Evolutionary conservation across 2,329 filamentous ascomycete species (phyloP), one percentile per base, ranked within the genome.

Genomic region (Massarina eburnea): DNA sequence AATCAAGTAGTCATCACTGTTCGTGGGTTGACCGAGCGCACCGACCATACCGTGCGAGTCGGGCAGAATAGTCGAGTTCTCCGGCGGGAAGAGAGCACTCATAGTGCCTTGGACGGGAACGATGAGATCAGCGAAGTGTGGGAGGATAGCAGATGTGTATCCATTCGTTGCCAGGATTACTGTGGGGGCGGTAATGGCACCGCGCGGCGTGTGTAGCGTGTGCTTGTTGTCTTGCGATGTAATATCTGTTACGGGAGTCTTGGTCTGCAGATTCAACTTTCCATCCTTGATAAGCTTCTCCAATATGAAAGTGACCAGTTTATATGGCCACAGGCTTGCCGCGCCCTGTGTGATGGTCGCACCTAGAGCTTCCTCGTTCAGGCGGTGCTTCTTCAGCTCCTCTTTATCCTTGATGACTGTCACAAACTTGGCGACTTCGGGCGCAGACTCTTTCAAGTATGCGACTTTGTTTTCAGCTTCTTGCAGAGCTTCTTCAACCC

Each of bases 101-200:
- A 91, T 83, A 61, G 91, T 84, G 1, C 88, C 90, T 19, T 88
- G 77, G 2, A 88, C 84, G 0, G 91, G 91, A 2, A 91, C 81
- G 51, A 95, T 86, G 8, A 91, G 76, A 52, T 84, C 81, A 8
- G 80, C 75, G 56, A 92, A 85, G 26, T 73, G 64, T 0, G 88
- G 88, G 1, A 92, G 72, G 3, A 96, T 76, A 49, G 84, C 79
- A 1, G 88, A 89, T 0, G 89, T 91, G 68, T 95, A 95, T 3
- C 77, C 91, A 62, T 96, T 96, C 1, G 87, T 92, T 4, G 89
- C 86, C 14, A 95, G 78, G 15, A 96, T 77, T 17, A 95, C 81
- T 26, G 80, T 77, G 10, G 74, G 71, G 1, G 89, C 77, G 0
- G 66, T 65, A 44, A 95, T 78, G 33, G 71, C 73, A n/a, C 90